These are phyloP conservation scores for Hypoxylon sp. DNA, from an alignment of 2,329 filamentous ascomycete genomes.

Conservation along the genomic window DNA sequence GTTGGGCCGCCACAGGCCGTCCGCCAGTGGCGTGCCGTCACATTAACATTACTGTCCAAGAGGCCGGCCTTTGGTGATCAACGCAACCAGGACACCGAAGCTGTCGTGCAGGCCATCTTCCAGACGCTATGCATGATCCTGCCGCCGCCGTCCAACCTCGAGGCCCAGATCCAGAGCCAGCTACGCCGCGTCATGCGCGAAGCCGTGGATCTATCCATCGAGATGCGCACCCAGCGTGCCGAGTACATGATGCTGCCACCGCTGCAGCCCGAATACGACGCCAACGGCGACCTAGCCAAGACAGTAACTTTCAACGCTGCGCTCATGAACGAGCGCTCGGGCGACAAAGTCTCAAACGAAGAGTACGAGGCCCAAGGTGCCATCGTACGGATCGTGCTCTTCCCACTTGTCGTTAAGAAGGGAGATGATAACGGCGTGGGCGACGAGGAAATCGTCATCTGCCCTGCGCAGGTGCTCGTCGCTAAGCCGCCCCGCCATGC, in stretches of 20 bases:
- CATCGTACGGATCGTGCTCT: slow-evolving; percentile 91
- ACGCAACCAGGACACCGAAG: slow-evolving; percentile 91
- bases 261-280: slow-evolving; percentile 93
- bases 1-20: slow-evolving; percentile 91
- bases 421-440: slow-evolving; percentile 89
- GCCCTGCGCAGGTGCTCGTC: slow-evolving; percentile 92
- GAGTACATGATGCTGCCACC: slow-evolving; percentile 99
- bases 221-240: slow-evolving; percentile 96
- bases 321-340: slow-evolving; percentile 93
- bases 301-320: slow-evolving; percentile 93
- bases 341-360: slow-evolving; percentile 78
- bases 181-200: slow-evolving; percentile 89
- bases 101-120: slow-evolving; percentile 93
- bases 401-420: slow-evolving; percentile 96
- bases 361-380: slow-evolving; percentile 83
- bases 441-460: slow-evolving; percentile 95
- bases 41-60: slow-evolving; percentile 87
- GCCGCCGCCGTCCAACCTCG: slow-evolving; percentile 85
- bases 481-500: slow-evolving; percentile 64
- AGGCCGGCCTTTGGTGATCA: slow-evolving; percentile 85
- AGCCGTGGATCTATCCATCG: slow-evolving; percentile 90
- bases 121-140: slow-evolving; percentile 86
- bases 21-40: slow-evolving; percentile 96
- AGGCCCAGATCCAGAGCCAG: slow-evolving; percentile 85
- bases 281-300: slow-evolving; percentile 88